A percentile compares a stretch with the other conserved stretches of the same genome.
Evolutionary conservation across 768 basidiomycete genomes (phyloP).

Genomic region (Boletus subcaerulescens): DNA sequence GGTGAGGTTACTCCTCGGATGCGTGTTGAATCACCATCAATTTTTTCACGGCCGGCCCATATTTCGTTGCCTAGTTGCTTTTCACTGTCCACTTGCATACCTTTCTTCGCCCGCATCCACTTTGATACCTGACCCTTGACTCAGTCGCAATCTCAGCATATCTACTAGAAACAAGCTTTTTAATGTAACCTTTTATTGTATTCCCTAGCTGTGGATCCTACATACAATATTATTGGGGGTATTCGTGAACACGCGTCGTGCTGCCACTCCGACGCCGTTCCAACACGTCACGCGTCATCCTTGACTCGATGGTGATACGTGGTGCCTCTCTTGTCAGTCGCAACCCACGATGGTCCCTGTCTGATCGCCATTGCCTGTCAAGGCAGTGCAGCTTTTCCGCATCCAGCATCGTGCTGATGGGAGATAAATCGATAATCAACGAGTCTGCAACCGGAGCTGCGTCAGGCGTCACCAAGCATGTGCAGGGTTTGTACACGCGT

Average conservation of each 20-base stretch:
- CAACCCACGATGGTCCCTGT: neutral
- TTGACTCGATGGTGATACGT: neutral
- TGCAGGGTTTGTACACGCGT: neutral
- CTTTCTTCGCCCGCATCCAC: conserved; percentile 12
- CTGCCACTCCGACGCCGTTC: neutral
- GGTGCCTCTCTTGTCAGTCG: neutral
- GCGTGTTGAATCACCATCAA: conserved; percentile 9
- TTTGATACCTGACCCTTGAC: conserved; percentile 21
- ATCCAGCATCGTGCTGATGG: neutral
- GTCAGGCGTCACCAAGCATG: too few species aligned
- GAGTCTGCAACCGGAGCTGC: neutral
- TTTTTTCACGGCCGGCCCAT: conserved; percentile 22
- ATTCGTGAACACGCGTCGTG: conserved; percentile 4
- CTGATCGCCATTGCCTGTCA: neutral
- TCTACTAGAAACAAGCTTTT: conserved; percentile 25
- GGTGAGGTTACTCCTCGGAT: conserved; percentile 1
- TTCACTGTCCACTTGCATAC: conserved; percentile 3
- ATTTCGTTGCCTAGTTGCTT: neutral
- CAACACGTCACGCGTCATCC: too few species aligned
- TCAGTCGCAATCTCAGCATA: conserved; percentile 23
- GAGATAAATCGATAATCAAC: neutral
- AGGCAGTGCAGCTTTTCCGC: neutral
- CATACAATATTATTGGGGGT: conserved; percentile 21
- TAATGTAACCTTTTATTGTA: conserved; percentile 27
- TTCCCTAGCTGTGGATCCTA: conserved; percentile 18